A percentile compares a stretch with the other conserved stretches of the same genome.
Conservation (phyloP, 257 asterid species). For the Agastache rugosa region DNA sequence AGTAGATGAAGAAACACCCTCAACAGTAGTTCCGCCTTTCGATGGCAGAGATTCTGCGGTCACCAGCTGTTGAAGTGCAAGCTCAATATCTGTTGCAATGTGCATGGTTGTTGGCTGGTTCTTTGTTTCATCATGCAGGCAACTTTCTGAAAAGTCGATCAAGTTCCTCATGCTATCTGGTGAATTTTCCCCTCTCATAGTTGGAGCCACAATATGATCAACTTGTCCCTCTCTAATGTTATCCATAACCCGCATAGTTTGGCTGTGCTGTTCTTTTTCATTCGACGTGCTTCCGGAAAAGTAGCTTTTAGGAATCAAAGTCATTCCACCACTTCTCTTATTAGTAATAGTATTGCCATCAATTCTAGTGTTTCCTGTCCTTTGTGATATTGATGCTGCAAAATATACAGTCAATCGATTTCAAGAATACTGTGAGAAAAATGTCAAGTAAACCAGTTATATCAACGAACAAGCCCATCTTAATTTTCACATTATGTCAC, state of each 20-base stretch:
- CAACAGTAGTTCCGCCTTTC: slow-evolving; percentile 24
- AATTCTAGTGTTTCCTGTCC: slow-evolving; percentile 29
- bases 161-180: slow-evolving; percentile 58
- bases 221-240: slow-evolving; percentile 54
- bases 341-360: slow-evolving; percentile 21
- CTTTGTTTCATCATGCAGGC: slow-evolving; percentile 56
- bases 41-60: slow-evolving; percentile 36
- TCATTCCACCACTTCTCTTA: slow-evolving; percentile 20
- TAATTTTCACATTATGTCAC: background rate
- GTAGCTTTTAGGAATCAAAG: slow-evolving; percentile 28
- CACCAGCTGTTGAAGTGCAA: slow-evolving; percentile 58
- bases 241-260: slow-evolving; percentile 27
- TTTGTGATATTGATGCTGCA: slow-evolving; percentile 52
- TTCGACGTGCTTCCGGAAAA: slow-evolving; percentile 48
- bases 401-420: slow-evolving; percentile 25
- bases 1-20: slow-evolving; percentile 34
- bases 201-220: slow-evolving; percentile 51
- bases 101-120: slow-evolving; percentile 61
- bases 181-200: slow-evolving; percentile 49
- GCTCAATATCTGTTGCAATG: slow-evolving; percentile 55
- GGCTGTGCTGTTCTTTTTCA: slow-evolving; percentile 53
- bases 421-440: slow-evolving; percentile 11
- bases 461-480: background rate
- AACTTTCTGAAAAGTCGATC: slow-evolving; percentile 53
- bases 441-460: background rate